Percentiles rank a stretch among this genome's conserved stretches.
These are phyloP conservation scores for Chaetomiaceae sp. DNA, from an alignment of 2,329 filamentous ascomycete species.

Conservation along the genomic window DNA sequence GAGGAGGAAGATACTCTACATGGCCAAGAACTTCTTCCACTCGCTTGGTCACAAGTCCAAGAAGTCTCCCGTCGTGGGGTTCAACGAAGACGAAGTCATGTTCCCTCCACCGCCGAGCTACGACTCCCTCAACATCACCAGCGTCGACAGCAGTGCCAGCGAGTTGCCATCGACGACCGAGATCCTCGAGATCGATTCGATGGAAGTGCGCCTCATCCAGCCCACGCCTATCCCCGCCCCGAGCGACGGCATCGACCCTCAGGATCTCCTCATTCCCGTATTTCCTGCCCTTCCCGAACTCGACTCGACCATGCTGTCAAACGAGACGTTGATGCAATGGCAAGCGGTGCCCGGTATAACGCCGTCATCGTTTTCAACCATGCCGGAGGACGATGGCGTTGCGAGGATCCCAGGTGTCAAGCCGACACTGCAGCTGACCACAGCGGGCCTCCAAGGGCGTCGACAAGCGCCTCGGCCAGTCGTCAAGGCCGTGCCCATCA, in stretches of 20 bases:
- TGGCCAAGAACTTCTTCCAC: constrained; percentile 52
- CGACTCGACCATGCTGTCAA: constrained; percentile 26
- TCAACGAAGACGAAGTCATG: constrained; percentile 30
- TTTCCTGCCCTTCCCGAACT: constrained; percentile 27
- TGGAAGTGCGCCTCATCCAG: constrained; percentile 31
- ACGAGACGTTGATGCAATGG: constrained; percentile 28
- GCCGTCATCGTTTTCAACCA: background rate
- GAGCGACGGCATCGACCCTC: constrained; percentile 29
- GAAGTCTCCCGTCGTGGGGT: constrained; percentile 30
- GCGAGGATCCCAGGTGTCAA: constrained; percentile 12
- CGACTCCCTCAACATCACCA: constrained; percentile 36
- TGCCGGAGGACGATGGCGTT: constrained; percentile 9
- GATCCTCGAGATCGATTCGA: constrained; percentile 50
- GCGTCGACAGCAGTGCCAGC: constrained; percentile 19
- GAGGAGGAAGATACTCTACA: constrained; percentile 46
- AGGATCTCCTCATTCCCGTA: constrained; percentile 25
- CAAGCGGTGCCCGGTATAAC: constrained; percentile 18
- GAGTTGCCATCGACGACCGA: constrained; percentile 48
- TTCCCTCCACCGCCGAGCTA: constrained; percentile 45
- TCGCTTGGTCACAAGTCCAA: constrained; percentile 45
- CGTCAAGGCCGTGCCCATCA: constrained; percentile 15
- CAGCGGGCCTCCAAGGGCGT: constrained; percentile 32
- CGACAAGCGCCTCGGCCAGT: constrained; percentile 27
- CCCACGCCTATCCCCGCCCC: constrained; percentile 7
- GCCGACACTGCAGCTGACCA: constrained; percentile 38